A percentile compares a stretch with the other conserved stretches of the same genome.
phyloP scores from a whole-genome alignment of 192 early-diverging fungal species.

The Lunasporangiospora selenospora region DNA sequence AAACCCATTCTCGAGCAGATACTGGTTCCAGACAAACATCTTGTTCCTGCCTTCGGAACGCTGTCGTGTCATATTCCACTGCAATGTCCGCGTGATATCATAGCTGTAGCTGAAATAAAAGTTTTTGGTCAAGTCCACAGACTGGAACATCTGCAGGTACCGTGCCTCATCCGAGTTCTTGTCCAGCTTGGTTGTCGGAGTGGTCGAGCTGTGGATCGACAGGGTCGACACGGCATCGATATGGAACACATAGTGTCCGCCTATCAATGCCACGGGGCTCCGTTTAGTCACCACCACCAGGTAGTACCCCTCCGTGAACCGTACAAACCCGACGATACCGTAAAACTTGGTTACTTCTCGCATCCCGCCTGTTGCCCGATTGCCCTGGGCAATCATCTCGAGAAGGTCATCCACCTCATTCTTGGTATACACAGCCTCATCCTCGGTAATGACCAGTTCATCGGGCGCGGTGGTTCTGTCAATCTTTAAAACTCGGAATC shows the following conservation, averaged over 20 bases:
- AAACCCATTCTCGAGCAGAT: conserved; percentile 72
- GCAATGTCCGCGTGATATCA: conserved; percentile 91
- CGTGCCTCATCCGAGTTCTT: conserved; percentile 77
- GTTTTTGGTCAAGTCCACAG: conserved; percentile 93
- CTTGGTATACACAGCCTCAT: conserved; percentile 79
- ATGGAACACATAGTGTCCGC: conserved; percentile 96
- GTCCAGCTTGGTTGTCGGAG: conserved; percentile 65
- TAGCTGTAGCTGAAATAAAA: conserved; percentile 99
- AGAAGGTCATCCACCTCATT: conserved; percentile 75
- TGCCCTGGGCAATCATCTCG: conserved; percentile 79
- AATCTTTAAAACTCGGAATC: conserved; percentile 87
- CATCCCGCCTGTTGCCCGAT: conserved; percentile 77
- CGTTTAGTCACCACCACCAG: conserved; percentile 85
- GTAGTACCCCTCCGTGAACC: conserved; percentile 94
- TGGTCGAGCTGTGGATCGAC: conserved; percentile 60
- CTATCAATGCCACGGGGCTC: conserved; percentile 88
- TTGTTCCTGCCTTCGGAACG: conserved; percentile 60
- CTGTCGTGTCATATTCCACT: conserved; percentile 82
- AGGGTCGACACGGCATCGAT: conserved; percentile 89
- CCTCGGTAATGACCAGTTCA: conserved; percentile 79
- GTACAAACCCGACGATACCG: conserved; percentile 88
- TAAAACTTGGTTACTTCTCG: conserved; percentile 69
- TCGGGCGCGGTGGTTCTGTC: conserved; percentile 73
- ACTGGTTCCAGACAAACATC: conserved; percentile 98
- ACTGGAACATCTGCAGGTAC: conserved; percentile 87